Percentiles rank a stretch among this genome's conserved stretches.
Evolutionary conservation across 768 basidiomycete species (phyloP).

Genomic region (Postia placenta): DNA sequence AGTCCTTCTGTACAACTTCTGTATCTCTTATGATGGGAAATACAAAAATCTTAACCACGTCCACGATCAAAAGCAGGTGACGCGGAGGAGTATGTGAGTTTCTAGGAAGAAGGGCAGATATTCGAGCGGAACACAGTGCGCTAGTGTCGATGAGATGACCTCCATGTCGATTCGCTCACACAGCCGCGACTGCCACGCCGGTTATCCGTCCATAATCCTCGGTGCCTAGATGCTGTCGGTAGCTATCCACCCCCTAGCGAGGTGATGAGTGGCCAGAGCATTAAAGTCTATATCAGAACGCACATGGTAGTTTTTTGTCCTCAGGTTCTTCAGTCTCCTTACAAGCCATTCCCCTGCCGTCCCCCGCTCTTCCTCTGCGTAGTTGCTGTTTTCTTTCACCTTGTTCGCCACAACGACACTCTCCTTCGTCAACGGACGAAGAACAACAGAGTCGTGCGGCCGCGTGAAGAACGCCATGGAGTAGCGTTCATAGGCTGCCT

Average conservation of each 20-base stretch:
- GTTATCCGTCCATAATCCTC: constrained; percentile 1
- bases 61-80: too few relatives aligned
- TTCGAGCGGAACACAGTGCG: too few relatives aligned
- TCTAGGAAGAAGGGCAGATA: too few relatives aligned
- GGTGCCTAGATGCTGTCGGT: neutral
- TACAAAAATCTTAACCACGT: too few relatives aligned
- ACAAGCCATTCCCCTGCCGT: constrained; percentile 37
- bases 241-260: neutral
- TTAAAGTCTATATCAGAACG: neutral
- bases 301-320: constrained; percentile 14
- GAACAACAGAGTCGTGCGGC: constrained; percentile 45
- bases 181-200: neutral
- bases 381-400: constrained; percentile 19
- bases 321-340: constrained; percentile 31
- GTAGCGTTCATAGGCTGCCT: constrained; percentile 50
- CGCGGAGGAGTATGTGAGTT: neutral
- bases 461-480: constrained; percentile 67
- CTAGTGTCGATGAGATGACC: too few relatives aligned
- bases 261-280: too few relatives aligned
- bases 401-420: constrained; percentile 44
- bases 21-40: too few relatives aligned
- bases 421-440: constrained; percentile 45
- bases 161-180: too few relatives aligned
- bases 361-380: constrained; percentile 18
- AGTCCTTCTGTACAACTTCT: too few relatives aligned